These are phyloP conservation scores for Plasmodium reichenowi DNA, from an alignment of 169 alveolate species.

Conservation along the genomic window DNA sequence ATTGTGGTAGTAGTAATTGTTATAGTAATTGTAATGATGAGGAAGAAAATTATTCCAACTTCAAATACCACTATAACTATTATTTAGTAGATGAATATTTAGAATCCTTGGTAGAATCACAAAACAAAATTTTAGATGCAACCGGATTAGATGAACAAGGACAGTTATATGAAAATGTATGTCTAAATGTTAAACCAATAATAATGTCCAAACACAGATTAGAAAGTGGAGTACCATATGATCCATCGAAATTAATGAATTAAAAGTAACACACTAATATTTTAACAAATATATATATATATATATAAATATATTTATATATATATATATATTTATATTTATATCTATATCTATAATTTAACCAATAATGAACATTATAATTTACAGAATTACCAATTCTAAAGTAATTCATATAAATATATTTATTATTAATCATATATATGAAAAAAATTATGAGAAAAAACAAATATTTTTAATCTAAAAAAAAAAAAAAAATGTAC, in stretches of 20 bases:
- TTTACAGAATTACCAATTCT: too few species aligned
- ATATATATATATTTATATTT: too few species aligned
- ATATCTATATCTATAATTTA: too few species aligned
- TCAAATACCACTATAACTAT: constrained; percentile 68
- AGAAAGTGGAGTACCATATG: constrained; percentile 72
- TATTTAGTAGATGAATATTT: constrained; percentile 74
- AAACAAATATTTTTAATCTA: too few species aligned
- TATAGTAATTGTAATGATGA: constrained; percentile 5
- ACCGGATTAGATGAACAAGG: constrained; percentile 73
- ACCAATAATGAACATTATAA: too few species aligned
- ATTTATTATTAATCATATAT: too few species aligned
- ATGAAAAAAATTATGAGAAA: too few species aligned
- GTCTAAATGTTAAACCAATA: constrained; percentile 64
- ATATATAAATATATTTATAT: too few species aligned
- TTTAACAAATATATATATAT: too few species aligned
- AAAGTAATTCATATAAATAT: too few species aligned
- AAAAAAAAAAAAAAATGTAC: too few species aligned
- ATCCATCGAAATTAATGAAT: constrained; percentile 39
- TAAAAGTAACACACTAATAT: background rate
- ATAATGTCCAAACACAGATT: constrained; percentile 53
- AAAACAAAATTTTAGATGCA: constrained; percentile 62
- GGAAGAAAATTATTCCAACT: constrained; percentile 55
- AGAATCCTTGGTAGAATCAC: constrained; percentile 51
- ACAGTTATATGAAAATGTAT: constrained; percentile 65
- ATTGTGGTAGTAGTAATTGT: background rate